Evolutionary conservation across 768 basidiomycete species (phyloP), one percentile per base, ranked within the genome.

Genomic region (Podaxis sp.): DNA sequence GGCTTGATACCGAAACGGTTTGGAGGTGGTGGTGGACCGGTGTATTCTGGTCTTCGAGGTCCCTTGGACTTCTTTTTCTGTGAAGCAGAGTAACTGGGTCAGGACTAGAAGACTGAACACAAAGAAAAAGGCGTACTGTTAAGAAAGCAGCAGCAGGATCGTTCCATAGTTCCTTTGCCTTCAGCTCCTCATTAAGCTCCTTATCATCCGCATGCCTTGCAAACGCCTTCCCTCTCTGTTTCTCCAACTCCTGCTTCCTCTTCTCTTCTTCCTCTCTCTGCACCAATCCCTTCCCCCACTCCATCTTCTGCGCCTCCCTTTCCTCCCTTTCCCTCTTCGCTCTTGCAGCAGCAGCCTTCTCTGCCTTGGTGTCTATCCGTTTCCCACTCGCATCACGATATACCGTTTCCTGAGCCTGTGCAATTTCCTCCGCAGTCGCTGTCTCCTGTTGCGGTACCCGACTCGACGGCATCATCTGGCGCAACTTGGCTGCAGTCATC

Each of bases 81-180:
- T 59, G 66, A 26, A 33, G 56, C 60, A 44, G 38, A 53, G 54
- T 22, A 58, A 50, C 40, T 54, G 51, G 40, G 15, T 38, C 0
- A 64, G 44, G 58, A 6, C 46, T 46, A 20, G 15, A 41, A 40
- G 38, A 41, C 10, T 58, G 15, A 6, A 22, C 15, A 54, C 5
- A 8, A 56, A 48, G n/a, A 46, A 12, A 26, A 40, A 40, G 33
- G 70, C 88, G 67, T 59, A 96, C 96, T 64, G 91, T 91, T 65
- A 99, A 74, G 79, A 99, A 99, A 22, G 88, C 89, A 7, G 95
- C 93, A 4, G 96, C 96, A n/a, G 97, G 97, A 75, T 99, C 97
- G 70, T 98, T 96, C 95, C 96, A 98, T 15, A 93, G 73, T 41
- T 91, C 89, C 69, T 87, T 86, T 22, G 89, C 82, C 75, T 85